A percentile compares a stretch with the other conserved stretches of the same genome.
Evolutionary conservation across 1,139 yeast species (phyloP).

Genomic region (Citeromyces hawaiiensis): DNA sequence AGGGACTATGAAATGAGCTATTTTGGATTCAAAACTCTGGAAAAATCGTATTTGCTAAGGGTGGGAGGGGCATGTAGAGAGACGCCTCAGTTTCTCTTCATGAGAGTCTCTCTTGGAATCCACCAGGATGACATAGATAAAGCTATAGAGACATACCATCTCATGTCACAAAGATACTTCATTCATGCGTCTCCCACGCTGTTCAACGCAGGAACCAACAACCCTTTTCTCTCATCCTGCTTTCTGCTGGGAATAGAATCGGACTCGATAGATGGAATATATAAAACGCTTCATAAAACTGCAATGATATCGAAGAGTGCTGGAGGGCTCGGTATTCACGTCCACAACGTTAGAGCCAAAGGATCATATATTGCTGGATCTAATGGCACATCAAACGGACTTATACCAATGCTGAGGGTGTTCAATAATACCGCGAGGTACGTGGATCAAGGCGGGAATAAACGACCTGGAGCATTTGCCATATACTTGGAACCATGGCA

Average conservation of each 20-base stretch:
- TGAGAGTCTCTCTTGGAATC: conserved; percentile 41
- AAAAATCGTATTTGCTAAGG: conserved; percentile 29
- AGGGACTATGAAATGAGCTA: conserved; percentile 30
- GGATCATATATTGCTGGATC: conserved; percentile 47
- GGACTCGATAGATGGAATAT: conserved; percentile 47
- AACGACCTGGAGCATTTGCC: conserved; percentile 54
- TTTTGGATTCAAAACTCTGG: conserved; percentile 41
- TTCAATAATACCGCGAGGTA: conserved; percentile 48
- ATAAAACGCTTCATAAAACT: conserved; percentile 36
- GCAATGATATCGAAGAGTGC: conserved; percentile 46
- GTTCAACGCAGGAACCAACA: conserved; percentile 38
- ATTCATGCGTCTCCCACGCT: conserved; percentile 46
- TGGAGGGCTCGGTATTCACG: conserved; percentile 47
- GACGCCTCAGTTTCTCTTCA: conserved; percentile 35
- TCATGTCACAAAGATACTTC: conserved; percentile 37
- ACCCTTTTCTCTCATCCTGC: conserved; percentile 36
- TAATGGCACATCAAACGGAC: conserved; percentile 41
- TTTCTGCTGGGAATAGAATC: conserved; percentile 43
- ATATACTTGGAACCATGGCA: conserved; percentile 53
- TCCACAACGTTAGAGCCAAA: conserved; percentile 35
- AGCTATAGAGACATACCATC: conserved; percentile 32
- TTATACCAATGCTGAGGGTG: conserved; percentile 46
- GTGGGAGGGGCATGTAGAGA: conserved; percentile 25
- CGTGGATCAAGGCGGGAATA: conserved; percentile 53
- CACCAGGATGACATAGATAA: conserved; percentile 25